Base-by-base conservation (phyloP, 257 asterid genomes). In the Rhazya stricta region DNA sequence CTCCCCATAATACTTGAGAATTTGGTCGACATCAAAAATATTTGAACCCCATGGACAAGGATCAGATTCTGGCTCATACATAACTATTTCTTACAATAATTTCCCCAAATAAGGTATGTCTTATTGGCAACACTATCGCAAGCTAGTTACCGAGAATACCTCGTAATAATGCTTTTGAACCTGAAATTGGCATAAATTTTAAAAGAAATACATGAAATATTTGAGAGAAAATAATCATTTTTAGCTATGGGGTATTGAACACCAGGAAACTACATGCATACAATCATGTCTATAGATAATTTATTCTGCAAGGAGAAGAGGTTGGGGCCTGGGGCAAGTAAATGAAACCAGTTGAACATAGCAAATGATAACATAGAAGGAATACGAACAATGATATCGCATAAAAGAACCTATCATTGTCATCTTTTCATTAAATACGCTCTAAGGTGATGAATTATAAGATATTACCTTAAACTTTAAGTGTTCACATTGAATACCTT, bases 1-100 rank as follows among this genome's bases (percentile, higher is more conserved):
- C 82, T 88, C 96, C 29, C 96, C 97, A 34, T 92, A 89, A 76
- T 91, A 92, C 84, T 81, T 87, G 85, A 90, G 91, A 73, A 91
- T 81, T 77, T 80, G 82, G 73, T 92, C 94, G 25, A 88, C 71
- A 71, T 88, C 85, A 75, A 94, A 81, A 69, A 89, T 82, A 75
- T 86, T 73, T 62, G 72, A 75, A 62, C 56, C 82, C 94, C 97
- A 91, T 9, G 83, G 76, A 77, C 88, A 69, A 75, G 90, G 82
- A 81, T 93, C 96, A 65, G 93, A 80, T 77, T 91, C 93, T 19
- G 89, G 88, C 78, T 87, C 93, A 51, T 85, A 83, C 96, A 88
- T 89, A 75, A 58, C 75, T 85, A 71, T 70, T 63, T 51, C 83
- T 77, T 78, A 74, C 74, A 74, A 67, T 41, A 68, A 48, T 65